phyloP scores from a whole-genome alignment of 345 rosid genomes.

The Gossypium stocksii region DNA sequence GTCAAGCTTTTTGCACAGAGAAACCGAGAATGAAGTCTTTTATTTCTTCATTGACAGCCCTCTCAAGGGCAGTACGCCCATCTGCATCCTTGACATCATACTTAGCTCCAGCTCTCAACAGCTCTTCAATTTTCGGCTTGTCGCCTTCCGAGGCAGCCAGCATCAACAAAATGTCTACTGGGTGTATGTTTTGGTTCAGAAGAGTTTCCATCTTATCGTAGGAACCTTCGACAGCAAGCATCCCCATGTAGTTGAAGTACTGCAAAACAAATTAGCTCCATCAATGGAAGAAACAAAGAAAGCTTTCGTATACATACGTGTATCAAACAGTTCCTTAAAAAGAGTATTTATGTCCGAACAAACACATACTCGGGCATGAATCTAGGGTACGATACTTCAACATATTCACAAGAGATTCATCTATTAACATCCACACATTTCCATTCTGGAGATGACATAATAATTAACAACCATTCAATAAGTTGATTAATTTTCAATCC shows the following conservation, averaged over 20 bases:
- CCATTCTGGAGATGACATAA: too few species aligned
- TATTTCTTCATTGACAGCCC: slow-evolving; percentile 55
- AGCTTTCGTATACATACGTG: not conserved
- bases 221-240: slow-evolving; percentile 90
- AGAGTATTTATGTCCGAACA: too few species aligned
- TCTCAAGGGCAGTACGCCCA: slow-evolving; percentile 70
- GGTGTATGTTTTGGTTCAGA: slow-evolving; percentile 66
- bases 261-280: slow-evolving; percentile 25
- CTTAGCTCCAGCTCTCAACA: slow-evolving; percentile 72
- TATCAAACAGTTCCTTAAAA: too few species aligned
- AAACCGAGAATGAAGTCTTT: slow-evolving; percentile 57
- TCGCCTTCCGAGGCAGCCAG: slow-evolving; percentile 89
- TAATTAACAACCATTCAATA: too few species aligned
- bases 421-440: too few species aligned
- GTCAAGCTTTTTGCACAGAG: slow-evolving; percentile 60
- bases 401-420: too few species aligned
- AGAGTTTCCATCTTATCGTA: slow-evolving; percentile 92
- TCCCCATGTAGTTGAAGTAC: slow-evolving; percentile 96
- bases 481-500: too few species aligned
- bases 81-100: slow-evolving; percentile 62
- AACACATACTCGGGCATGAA: too few species aligned
- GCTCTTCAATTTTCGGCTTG: slow-evolving; percentile 80
- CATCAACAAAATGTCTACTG: slow-evolving; percentile 75
- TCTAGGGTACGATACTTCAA: too few species aligned
- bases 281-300: not conserved